Conservation (phyloP, 768 basidiomycete species). For the Kwoniella heveanensis region DNA sequence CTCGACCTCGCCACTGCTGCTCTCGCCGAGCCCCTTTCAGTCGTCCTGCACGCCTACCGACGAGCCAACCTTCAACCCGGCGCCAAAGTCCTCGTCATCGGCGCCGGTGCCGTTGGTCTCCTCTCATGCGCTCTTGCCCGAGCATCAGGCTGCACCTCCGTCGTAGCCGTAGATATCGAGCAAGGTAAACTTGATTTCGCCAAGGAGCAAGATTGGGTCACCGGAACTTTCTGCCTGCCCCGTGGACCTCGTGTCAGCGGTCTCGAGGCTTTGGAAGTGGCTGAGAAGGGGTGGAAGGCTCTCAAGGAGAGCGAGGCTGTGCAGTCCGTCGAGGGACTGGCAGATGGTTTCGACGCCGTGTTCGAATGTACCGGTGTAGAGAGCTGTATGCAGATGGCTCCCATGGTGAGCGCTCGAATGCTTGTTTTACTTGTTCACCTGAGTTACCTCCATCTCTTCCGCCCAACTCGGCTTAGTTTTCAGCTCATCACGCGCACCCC, state of each 20-base stretch:
- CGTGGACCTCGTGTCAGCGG: constrained; percentile 53
- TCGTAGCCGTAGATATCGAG: constrained; percentile 86
- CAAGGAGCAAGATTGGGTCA: constrained; percentile 71
- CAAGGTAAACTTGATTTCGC: constrained; percentile 77
- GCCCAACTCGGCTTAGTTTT: too few species aligned
- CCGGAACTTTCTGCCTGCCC: constrained; percentile 70
- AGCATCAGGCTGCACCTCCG: constrained; percentile 66
- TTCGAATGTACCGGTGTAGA: constrained; percentile 96
- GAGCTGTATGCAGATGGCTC: constrained; percentile 83
- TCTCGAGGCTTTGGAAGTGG: constrained; percentile 45
- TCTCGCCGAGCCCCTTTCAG: constrained; percentile 90
- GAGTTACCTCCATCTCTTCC: background rate
- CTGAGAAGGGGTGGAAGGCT: constrained; percentile 49
- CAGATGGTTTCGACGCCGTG: constrained; percentile 84
- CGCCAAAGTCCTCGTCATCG: constrained; percentile 81
- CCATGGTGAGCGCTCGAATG: constrained; percentile 79
- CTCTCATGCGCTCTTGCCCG: constrained; percentile 81
- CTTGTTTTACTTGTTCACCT: too few species aligned
- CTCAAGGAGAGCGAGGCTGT: constrained; percentile 62
- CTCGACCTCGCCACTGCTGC: constrained; percentile 79
- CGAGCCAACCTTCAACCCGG: constrained; percentile 60
- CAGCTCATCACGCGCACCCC: background rate
- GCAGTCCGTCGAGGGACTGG: constrained; percentile 59
- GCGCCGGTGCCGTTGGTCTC: constrained; percentile 90
- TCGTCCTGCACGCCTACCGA: constrained; percentile 69